phyloP scores from a whole-genome alignment of 805 yeast genomes.

The Kodamaea fukazawae region DNA sequence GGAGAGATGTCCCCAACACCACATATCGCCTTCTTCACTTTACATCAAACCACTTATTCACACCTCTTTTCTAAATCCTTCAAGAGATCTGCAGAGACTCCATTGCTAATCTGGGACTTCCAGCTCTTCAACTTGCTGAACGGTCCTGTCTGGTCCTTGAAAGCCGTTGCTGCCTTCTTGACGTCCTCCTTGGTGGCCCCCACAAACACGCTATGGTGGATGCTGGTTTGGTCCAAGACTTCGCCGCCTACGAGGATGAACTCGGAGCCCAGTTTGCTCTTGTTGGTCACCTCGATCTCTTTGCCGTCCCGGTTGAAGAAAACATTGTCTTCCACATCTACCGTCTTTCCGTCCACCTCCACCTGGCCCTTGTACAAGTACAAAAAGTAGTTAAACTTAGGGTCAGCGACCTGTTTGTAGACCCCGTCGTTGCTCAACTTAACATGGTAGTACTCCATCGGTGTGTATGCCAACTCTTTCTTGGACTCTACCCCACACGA shows the following conservation, averaged over 20 bases:
- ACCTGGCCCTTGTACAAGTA: slow-evolving; percentile 62
- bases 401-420: slow-evolving; percentile 59
- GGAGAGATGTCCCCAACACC: too few relatives aligned
- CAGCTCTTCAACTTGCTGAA: slow-evolving; percentile 46
- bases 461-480: slow-evolving; percentile 77
- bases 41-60: too few relatives aligned
- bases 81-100: slow-evolving; percentile 42
- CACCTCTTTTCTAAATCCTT: slow-evolving; percentile 20
- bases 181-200: slow-evolving; percentile 34
- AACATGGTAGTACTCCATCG: slow-evolving; percentile 70
- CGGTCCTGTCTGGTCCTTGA: slow-evolving; percentile 1
- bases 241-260: slow-evolving; percentile 78
- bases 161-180: not conserved
- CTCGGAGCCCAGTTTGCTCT: slow-evolving; percentile 37
- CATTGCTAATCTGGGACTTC: slow-evolving; percentile 47
- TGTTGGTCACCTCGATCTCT: not conserved
- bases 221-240: slow-evolving; percentile 67
- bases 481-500: slow-evolving; percentile 72
- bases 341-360: slow-evolving; percentile 27
- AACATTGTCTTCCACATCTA: slow-evolving; percentile 48
- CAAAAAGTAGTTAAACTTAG: slow-evolving; percentile 63
- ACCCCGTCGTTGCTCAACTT: slow-evolving; percentile 62
- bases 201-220: slow-evolving; percentile 92
- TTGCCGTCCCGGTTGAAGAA: slow-evolving; percentile 74
- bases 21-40: too few relatives aligned